These are phyloP conservation scores for Leccinum fibrillosum DNA, from an alignment of 768 basidiomycete genomes.

Conservation along the genomic window DNA sequence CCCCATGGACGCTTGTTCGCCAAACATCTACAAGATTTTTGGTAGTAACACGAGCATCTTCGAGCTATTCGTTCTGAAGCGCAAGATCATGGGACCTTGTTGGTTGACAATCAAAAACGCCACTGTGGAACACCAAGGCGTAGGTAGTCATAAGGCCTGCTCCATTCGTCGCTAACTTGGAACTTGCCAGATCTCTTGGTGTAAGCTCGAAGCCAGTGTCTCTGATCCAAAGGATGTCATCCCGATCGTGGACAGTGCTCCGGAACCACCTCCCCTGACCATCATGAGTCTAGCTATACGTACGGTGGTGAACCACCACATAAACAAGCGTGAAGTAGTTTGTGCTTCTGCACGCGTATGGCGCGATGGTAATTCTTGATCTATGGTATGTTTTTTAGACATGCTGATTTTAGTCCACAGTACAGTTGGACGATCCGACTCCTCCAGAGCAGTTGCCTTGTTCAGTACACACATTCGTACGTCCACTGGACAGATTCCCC, in stretches of 20 bases:
- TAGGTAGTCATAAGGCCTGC: conserved; percentile 37
- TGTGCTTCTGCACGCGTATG: conserved; percentile 83
- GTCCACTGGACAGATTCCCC: conserved; percentile 87
- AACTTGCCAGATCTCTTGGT: conserved; percentile 85
- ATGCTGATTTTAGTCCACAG: conserved; percentile 37
- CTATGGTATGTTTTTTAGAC: neutral
- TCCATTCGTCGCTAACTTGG: neutral
- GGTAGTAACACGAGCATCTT: conserved; percentile 93
- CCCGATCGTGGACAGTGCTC: conserved; percentile 73
- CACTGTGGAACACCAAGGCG: conserved; percentile 72
- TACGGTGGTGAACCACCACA: conserved; percentile 90
- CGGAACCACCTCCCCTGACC: conserved; percentile 82
- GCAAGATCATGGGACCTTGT: conserved; percentile 99
- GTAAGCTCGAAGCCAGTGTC: conserved; percentile 86
- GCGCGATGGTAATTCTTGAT: conserved; percentile 54
- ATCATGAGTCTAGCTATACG: conserved; percentile 86
- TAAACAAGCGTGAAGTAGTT: conserved; percentile 92
- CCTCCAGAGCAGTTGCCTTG: conserved; percentile 86
- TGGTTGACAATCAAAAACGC: conserved; percentile 88
- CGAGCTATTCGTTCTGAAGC: conserved; percentile 88
- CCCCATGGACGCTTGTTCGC: conserved; percentile 67
- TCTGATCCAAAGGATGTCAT: conserved; percentile 85
- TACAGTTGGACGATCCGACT: conserved; percentile 85
- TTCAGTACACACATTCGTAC: conserved; percentile 81
- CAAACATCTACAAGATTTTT: conserved; percentile 84